Base-by-base conservation (phyloP, 2,329 filamentous ascomycete species). In the Monosporascus sp. region DNA sequence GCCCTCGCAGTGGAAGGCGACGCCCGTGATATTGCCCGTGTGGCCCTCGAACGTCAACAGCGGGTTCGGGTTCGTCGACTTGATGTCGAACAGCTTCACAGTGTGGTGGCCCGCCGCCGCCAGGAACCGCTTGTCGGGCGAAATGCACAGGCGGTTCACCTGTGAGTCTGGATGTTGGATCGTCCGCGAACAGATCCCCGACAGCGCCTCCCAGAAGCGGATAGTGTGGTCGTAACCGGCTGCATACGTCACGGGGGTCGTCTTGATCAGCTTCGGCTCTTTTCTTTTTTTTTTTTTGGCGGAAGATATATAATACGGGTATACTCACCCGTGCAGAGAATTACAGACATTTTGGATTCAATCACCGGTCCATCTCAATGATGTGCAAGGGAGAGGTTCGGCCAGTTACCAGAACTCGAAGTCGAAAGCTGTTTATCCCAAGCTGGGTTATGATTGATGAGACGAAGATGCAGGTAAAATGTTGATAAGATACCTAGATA, bases 111-210 rank as follows among this genome's bases (percentile, higher is more conserved):
- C 81, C 7, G 82, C 82, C n/a, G 90, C 92, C 36, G 92, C 93
- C 52, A 97, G 87, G 72, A 88, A 97, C 58, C 93, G 89, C 75
- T 99, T 99, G 76, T 99, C 94, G 58, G 94, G 94, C 14, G 94
- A 97, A 67, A 99, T 99, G 73, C 93, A 97, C 48, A 99, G 86
- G 44, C 94, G 90, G 74, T 99, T 99, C 63, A 99, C 94, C 73
- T 99, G 94, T 9, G 93, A 97, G 73, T 99, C 94, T 2, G 94
- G 91, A 68, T 99, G 93, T 64, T 97, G 94, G 63, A 99, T 97
- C 22, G 94, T 99, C 60, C 94, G 90, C 43, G 91, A 97, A 76
- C 94, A 99, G 65, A 99, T 97, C 51, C 94, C 94, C 11, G 92
- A 97, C 52, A 99, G 83, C 1, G 94, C 94, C 74, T 99, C 94